Conservation (phyloP, 805 yeast species). For the Candida verbasci region DNA sequence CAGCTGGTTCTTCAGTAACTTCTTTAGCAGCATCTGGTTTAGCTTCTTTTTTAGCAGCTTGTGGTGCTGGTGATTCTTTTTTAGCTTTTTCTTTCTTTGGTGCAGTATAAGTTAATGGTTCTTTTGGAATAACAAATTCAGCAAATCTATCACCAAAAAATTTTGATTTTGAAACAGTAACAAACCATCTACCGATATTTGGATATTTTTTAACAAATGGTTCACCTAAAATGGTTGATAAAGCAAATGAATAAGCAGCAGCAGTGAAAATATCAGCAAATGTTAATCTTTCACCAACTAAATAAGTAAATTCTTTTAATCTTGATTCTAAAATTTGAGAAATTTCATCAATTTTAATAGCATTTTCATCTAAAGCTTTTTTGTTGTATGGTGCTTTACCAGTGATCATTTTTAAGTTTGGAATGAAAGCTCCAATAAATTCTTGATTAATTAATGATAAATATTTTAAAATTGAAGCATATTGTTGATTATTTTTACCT, state of each 20-base stretch:
- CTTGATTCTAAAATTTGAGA: constrained; percentile 50
- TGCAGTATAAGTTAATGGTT: constrained; percentile 62
- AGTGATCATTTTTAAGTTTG: constrained; percentile 52
- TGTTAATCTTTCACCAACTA: constrained; percentile 57
- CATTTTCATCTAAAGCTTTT: constrained; percentile 52
- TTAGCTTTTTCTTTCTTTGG: constrained; percentile 68
- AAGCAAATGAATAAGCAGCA: constrained; percentile 47
- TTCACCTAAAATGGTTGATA: constrained; percentile 54
- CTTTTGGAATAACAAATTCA: constrained; percentile 55
- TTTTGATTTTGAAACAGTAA: constrained; percentile 46
- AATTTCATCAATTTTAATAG: constrained; percentile 33
- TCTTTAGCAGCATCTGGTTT: constrained; percentile 31
- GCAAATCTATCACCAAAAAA: constrained; percentile 45
- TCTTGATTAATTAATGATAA: constrained; percentile 72
- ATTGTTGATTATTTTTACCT: constrained; percentile 63
- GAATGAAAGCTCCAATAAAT: constrained; percentile 42
- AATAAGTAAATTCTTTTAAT: constrained; percentile 57
- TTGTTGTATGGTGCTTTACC: constrained; percentile 78
- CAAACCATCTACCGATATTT: constrained; percentile 65
- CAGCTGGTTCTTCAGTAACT: constrained; percentile 43
- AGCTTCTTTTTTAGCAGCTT: constrained; percentile 29
- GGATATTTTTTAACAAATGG: constrained; percentile 66
- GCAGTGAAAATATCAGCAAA: constrained; percentile 62
- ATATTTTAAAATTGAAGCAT: constrained; percentile 71
- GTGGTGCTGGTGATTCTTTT: too few species aligned